A percentile compares a stretch with the other conserved stretches of the same genome.
phyloP scores from a whole-genome alignment of 495 filamentous ascomycete species.

The Penicillium coffeae region DNA sequence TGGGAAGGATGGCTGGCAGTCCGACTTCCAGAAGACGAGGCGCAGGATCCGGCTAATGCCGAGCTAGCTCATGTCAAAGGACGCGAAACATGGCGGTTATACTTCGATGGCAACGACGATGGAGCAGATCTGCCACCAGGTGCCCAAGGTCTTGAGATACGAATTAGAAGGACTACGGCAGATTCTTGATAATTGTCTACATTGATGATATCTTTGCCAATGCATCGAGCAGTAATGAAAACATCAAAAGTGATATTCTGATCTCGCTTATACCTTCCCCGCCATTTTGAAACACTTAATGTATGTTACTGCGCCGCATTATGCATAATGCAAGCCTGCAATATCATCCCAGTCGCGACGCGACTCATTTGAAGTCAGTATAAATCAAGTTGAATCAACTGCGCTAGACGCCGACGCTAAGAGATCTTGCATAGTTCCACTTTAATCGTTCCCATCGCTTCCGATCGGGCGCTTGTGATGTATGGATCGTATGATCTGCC shows the following conservation, averaged over 20 bases:
- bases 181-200: slow-evolving; percentile 11
- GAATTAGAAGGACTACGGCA: slow-evolving; percentile 19
- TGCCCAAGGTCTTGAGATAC: slow-evolving; percentile 20
- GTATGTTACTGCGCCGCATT: too few relatives aligned
- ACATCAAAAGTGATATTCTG: too few relatives aligned
- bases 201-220: not conserved
- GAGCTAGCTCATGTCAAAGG: slow-evolving; percentile 8
- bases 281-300: too few relatives aligned
- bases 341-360: not conserved
- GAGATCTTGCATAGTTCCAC: not conserved
- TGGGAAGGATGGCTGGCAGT: slow-evolving; percentile 26
- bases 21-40: slow-evolving; percentile 16
- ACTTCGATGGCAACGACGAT: slow-evolving; percentile 26
- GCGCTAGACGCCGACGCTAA: not conserved
- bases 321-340: not conserved
- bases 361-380: not conserved
- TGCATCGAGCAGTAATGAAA: not conserved
- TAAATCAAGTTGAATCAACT: not conserved
- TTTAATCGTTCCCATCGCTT: not conserved
- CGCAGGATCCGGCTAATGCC: slow-evolving; percentile 5
- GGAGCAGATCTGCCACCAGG: slow-evolving; percentile 24
- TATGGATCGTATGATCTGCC: not conserved
- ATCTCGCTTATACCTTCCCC: too few relatives aligned
- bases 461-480: not conserved
- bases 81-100: slow-evolving; percentile 19